Evolutionary conservation across 306 rosid species (phyloP), one percentile per base, ranked within the genome.

Genomic region (Dalbergia cochinchinensis): DNA sequence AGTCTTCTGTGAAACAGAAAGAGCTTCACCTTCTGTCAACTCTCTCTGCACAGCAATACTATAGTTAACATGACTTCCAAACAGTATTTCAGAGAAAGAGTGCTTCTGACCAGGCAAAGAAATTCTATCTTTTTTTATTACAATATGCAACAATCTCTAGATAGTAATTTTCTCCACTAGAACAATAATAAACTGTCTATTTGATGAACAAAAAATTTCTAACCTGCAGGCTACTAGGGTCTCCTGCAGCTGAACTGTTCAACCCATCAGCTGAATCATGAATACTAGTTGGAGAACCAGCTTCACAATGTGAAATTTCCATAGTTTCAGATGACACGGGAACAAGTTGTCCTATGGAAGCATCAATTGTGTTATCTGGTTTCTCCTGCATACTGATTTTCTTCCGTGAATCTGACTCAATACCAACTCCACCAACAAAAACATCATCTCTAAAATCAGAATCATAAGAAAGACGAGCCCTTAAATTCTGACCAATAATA

Each of bases 401-500:
- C 48, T 84, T 81, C 62, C 57, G 89, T 81, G 85, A 84, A 63
- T 84, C 82, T 10, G 72, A 48, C 63, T 59, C 86, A 70, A 76
- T 63, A 63, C 50, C 71, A 58, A 69, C 87, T 75, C 77, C 80
- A 75, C 66, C 65, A 60, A 58, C 80, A 76, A 6, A 73, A 62
- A 61, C 65, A 76, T 45, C 69, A 61, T 90, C 92, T 53, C 80
- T 69, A 77, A 83, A 80, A 14, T 86, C 88, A 67, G 85, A 88
- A 69, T 88, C 92, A 83, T 59, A 61, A 78, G 89, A 91, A 77
- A 95, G 78, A 71, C 91, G 87, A 69, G 97, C 91, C 89, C 97
- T 85, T 71, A 95, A 84, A 86, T 88, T 91, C 83, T 80, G 92
- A 81, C 98, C 98, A 84, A 91, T 86, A 69, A 95, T 84, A 78